Conservation (phyloP, 371 early-diverging fungal species). For the Mucor irregularis region DNA sequence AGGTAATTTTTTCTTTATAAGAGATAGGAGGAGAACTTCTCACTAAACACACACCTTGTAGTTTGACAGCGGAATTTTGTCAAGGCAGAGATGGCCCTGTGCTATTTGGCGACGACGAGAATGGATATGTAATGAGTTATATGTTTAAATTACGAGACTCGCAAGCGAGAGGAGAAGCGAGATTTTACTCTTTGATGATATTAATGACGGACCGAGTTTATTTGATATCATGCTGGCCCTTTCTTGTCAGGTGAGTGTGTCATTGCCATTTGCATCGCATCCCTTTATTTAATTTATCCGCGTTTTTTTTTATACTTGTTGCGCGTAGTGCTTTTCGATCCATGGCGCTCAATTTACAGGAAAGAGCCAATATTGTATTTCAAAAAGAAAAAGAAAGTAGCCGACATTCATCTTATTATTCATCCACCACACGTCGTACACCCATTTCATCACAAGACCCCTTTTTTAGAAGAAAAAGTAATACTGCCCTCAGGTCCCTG, state of each 20-base stretch:
- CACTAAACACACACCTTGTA: no score
- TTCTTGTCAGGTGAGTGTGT: constrained; percentile 64
- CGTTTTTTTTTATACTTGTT: neutral
- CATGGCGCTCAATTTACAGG: constrained; percentile 60
- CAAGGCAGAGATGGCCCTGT: constrained; percentile 74
- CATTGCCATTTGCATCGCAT: no score
- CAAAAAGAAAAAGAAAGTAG: constrained; percentile 42
- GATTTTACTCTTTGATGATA: constrained; percentile 68
- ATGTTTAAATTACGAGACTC: constrained; percentile 72
- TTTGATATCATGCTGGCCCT: constrained; percentile 71
- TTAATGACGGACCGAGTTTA: constrained; percentile 72
- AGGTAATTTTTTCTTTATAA: neutral
- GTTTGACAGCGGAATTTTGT: constrained; percentile 69
- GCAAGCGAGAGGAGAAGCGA: constrained; percentile 68
- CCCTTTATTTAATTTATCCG: no score
- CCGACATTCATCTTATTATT: constrained; percentile 39
- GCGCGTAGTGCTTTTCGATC: constrained; percentile 51
- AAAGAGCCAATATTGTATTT: constrained; percentile 55
- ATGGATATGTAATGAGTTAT: constrained; percentile 73
- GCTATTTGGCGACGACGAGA: constrained; percentile 73
- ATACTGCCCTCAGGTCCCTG: constrained; percentile 52
- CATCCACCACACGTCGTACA: constrained; percentile 40
- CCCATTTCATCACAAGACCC: constrained; percentile 52
- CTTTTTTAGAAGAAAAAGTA: constrained; percentile 52
- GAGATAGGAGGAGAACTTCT: no score